Evolutionary conservation across 140 eudicot species (phyloP).

Genomic region (Oenanthe javanica): DNA sequence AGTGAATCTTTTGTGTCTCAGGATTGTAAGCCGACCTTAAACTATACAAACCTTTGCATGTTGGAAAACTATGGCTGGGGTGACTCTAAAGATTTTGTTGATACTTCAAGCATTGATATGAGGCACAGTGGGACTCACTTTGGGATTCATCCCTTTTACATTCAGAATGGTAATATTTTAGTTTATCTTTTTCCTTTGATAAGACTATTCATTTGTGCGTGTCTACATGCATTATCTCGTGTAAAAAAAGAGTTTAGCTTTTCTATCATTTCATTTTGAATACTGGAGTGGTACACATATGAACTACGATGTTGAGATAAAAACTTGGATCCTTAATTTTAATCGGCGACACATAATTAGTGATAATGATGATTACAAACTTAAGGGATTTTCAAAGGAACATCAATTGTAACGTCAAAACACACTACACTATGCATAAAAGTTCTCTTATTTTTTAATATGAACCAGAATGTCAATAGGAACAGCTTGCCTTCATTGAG

Average conservation of each 20-base stretch:
- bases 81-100: conserved; percentile 29
- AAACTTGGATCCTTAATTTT: not conserved
- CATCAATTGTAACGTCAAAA: not conserved
- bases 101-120: conserved; percentile 22
- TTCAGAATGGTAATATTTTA: conserved; percentile 53
- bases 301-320: too few species aligned
- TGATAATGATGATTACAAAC: not conserved
- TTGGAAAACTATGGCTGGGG: conserved; percentile 54
- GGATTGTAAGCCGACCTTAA: conserved; percentile 30
- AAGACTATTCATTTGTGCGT: not conserved
- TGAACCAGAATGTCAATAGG: not conserved
- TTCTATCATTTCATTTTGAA: too few species aligned
- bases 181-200: not conserved
- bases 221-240: not conserved
- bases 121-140: conserved; percentile 48
- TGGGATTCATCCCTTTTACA: conserved; percentile 91
- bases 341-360: not conserved
- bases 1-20: conserved; percentile 18
- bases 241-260: not conserved
- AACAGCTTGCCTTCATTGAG: not conserved
- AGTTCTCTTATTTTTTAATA: not conserved
- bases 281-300: too few species aligned
- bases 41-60: conserved; percentile 23
- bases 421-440: not conserved
- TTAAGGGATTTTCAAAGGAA: not conserved